A percentile compares a stretch with the other conserved stretches of the same genome.
Conservation (phyloP, 129 eudicot genomes). For the Pseudognaphalium luteoalbum region DNA sequence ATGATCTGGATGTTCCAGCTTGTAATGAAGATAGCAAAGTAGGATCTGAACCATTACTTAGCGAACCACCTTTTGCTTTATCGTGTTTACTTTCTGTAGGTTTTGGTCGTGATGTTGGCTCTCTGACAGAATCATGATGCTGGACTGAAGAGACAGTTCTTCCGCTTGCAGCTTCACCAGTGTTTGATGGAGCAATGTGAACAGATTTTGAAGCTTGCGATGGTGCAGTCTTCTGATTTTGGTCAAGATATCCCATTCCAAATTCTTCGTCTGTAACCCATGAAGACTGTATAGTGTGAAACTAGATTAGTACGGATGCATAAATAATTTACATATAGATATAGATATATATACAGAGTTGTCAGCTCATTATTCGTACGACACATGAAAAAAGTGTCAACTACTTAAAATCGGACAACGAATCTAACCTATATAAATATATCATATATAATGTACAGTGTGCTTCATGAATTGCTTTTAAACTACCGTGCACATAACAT, state of each 20-base stretch:
- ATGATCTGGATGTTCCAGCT: slow-evolving; percentile 45
- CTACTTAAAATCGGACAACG: not conserved
- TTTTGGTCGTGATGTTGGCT: slow-evolving; percentile 46
- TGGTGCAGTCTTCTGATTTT: slow-evolving; percentile 68
- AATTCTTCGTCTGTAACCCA: slow-evolving; percentile 99
- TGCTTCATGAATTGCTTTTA: not conserved
- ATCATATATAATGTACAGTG: not conserved
- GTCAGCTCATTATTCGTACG: not conserved
- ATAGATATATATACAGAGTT: not conserved
- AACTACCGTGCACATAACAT: not conserved
- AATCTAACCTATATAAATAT: not conserved
- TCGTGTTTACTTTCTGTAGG: slow-evolving; percentile 59
- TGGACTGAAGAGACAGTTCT: slow-evolving; percentile 44
- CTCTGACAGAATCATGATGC: slow-evolving; percentile 52
- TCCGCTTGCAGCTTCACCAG: slow-evolving; percentile 52
- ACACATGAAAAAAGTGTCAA: not conserved
- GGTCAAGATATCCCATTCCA: slow-evolving; percentile 96
- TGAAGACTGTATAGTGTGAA: slow-evolving; percentile 57
- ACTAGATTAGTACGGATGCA: slow-evolving; percentile 20
- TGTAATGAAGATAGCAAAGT: slow-evolving; percentile 12
- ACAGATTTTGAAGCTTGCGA: slow-evolving; percentile 37
- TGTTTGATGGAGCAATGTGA: slow-evolving; percentile 34
- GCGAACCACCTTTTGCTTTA: slow-evolving; percentile 49
- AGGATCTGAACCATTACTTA: slow-evolving; percentile 55
- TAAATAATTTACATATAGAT: not conserved